These are phyloP conservation scores for Pseudogymnoascus sp. DNA, from an alignment of 2,329 filamentous ascomycete genomes.

Conservation along the genomic window DNA sequence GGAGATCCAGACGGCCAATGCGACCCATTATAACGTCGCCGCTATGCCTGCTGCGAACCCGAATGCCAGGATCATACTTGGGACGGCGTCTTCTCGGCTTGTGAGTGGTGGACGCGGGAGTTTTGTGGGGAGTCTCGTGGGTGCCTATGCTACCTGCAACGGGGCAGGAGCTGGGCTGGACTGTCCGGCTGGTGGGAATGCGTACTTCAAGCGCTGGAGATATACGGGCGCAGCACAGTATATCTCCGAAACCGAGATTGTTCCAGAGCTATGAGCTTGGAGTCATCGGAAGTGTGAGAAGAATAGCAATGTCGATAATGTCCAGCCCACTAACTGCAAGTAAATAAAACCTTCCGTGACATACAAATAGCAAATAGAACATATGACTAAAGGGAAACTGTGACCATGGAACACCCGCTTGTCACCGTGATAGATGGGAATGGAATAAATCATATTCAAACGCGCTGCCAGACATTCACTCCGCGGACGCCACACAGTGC, in stretches of 20 bases:
- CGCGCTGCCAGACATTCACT: background rate
- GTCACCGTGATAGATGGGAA: background rate
- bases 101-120: slow-evolving; percentile 19
- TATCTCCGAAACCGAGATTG: background rate
- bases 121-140: slow-evolving; percentile 29
- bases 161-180: slow-evolving; percentile 24
- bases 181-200: slow-evolving; percentile 25
- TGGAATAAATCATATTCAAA: background rate
- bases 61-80: background rate
- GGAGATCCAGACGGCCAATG: slow-evolving; percentile 4
- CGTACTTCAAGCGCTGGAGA: slow-evolving; percentile 21
- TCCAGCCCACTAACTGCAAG: background rate
- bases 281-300: background rate
- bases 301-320: background rate
- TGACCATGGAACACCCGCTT: background rate
- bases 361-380: background rate
- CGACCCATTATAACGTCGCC: background rate
- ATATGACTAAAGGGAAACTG: background rate
- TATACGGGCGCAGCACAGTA: slow-evolving; percentile 2
- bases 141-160: slow-evolving; percentile 32
- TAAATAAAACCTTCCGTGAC: background rate
- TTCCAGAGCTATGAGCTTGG: background rate
- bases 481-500: background rate
- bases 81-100: background rate
- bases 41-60: slow-evolving; percentile 3